phyloP scores from a whole-genome alignment of 139 green algal species.

The Trebouxia sp. region DNA sequence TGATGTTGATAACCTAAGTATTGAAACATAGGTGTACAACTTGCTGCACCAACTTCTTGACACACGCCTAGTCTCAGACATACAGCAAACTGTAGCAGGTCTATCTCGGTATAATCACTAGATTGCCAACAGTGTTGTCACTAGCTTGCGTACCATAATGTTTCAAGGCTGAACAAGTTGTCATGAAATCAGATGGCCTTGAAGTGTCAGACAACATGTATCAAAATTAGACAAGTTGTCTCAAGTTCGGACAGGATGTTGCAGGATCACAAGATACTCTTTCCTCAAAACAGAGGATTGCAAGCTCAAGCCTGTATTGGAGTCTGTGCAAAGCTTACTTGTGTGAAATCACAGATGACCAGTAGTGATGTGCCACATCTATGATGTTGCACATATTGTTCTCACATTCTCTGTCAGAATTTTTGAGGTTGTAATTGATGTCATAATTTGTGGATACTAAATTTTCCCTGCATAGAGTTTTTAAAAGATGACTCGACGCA shows the following conservation, averaged over 20 bases:
- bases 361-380: slow-evolving; percentile 17
- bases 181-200: not conserved
- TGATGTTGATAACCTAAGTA: slow-evolving; percentile 13
- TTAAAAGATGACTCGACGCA: slow-evolving; percentile 13
- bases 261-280: slow-evolving; percentile 24
- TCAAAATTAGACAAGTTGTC: slow-evolving; percentile 2
- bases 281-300: slow-evolving; percentile 18
- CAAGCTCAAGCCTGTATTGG: slow-evolving; percentile 28
- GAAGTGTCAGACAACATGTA: slow-evolving; percentile 13
- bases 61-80: slow-evolving; percentile 1
- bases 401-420: slow-evolving; percentile 17
- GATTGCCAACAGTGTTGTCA: slow-evolving; percentile 17
- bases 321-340: slow-evolving; percentile 24
- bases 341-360: slow-evolving; percentile 22
- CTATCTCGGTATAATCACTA: slow-evolving; percentile 7
- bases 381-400: slow-evolving; percentile 14
- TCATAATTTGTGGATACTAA: slow-evolving; percentile 6
- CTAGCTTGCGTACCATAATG: not conserved
- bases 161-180: slow-evolving; percentile 6
- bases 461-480: not conserved
- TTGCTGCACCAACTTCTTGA: not conserved
- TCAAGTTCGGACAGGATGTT: slow-evolving; percentile 19
- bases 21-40: slow-evolving; percentile 7
- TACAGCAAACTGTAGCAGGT: slow-evolving; percentile 12
- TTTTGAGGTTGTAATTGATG: slow-evolving; percentile 12